Evolutionary conservation across 495 filamentous ascomycete genomes (phyloP).

Genomic region (Podospora didyma): DNA sequence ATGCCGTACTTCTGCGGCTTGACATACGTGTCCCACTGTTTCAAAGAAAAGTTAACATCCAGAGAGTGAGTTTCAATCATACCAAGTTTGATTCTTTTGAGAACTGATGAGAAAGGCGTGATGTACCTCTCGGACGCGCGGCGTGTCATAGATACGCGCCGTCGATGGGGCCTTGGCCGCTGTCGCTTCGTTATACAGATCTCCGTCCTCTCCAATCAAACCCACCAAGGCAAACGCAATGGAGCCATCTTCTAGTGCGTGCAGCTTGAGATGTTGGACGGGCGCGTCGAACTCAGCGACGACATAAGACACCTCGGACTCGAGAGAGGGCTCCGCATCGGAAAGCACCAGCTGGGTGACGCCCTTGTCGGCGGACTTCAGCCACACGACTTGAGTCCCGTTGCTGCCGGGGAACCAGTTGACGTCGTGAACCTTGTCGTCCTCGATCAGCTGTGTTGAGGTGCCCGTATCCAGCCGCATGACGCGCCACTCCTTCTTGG

Average conservation of each 20-base stretch:
- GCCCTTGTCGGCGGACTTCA: conserved; percentile 13
- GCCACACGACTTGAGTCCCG: not conserved
- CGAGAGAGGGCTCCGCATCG: not conserved
- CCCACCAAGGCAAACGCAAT: conserved; percentile 22
- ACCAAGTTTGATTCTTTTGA: too few species aligned
- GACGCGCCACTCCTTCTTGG: conserved; percentile 15
- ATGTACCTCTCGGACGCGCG: not conserved
- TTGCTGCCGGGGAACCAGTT: conserved; percentile 17
- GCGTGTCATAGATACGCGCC: not conserved
- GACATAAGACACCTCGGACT: not conserved
- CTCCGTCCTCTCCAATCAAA: conserved; percentile 7
- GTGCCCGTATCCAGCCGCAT: conserved; percentile 18
- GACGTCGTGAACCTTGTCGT: conserved; percentile 17
- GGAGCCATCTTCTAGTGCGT: conserved; percentile 15
- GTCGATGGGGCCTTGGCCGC: not conserved
- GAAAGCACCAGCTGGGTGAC: conserved; percentile 17
- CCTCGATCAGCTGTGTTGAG: conserved; percentile 11
- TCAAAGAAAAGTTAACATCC: not conserved
- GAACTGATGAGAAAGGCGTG: too few species aligned
- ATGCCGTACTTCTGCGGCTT: conserved; percentile 16
- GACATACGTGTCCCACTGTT: conserved; percentile 18
- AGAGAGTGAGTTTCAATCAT: too few species aligned
- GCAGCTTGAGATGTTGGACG: conserved; percentile 15
- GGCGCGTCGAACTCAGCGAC: conserved; percentile 15
- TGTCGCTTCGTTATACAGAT: conserved; percentile 10